Evolutionary conservation across 306 rosid genomes (phyloP).

Genomic region (Cucurbita moschata): DNA sequence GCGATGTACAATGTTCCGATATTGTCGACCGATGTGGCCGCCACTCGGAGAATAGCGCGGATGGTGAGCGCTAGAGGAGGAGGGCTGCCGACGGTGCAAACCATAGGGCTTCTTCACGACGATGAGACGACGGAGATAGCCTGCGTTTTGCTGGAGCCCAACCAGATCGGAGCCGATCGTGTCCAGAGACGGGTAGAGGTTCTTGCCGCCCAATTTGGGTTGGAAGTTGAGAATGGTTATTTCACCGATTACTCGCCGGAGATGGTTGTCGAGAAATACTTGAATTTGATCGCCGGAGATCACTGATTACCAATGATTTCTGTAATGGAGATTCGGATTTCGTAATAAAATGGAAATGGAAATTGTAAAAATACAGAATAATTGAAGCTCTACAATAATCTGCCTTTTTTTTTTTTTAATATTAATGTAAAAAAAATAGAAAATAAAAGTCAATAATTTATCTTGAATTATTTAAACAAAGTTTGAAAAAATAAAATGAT

Average conservation of each 20-base stretch:
- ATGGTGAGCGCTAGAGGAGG: constrained; percentile 85
- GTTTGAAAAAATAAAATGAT: no score
- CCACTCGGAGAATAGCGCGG: constrained; percentile 44
- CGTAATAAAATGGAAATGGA: background rate
- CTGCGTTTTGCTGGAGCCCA: constrained; percentile 73
- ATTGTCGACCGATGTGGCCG: constrained; percentile 34
- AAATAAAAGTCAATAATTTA: no score
- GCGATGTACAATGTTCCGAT: constrained; percentile 54
- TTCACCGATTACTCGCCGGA: constrained; percentile 69
- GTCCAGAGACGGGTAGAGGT: constrained; percentile 58
- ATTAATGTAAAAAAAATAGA: no score
- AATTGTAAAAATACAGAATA: background rate
- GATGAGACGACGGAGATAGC: constrained; percentile 55
- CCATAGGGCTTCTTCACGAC: constrained; percentile 44
- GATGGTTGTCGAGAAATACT: constrained; percentile 37
- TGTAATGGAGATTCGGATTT: background rate
- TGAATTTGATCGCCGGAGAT: constrained; percentile 19
- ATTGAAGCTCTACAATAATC: background rate
- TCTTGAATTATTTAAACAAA: no score
- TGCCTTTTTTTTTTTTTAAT: no score
- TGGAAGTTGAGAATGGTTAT: constrained; percentile 69
- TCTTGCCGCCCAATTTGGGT: constrained; percentile 60
- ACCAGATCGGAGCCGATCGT: constrained; percentile 51
- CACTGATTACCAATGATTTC: background rate
- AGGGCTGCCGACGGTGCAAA: constrained; percentile 66